A percentile compares a stretch with the other conserved stretches of the same genome.
These are phyloP conservation scores for Lentinula guzmanii DNA, from an alignment of 768 basidiomycete species.

Conservation along the genomic window DNA sequence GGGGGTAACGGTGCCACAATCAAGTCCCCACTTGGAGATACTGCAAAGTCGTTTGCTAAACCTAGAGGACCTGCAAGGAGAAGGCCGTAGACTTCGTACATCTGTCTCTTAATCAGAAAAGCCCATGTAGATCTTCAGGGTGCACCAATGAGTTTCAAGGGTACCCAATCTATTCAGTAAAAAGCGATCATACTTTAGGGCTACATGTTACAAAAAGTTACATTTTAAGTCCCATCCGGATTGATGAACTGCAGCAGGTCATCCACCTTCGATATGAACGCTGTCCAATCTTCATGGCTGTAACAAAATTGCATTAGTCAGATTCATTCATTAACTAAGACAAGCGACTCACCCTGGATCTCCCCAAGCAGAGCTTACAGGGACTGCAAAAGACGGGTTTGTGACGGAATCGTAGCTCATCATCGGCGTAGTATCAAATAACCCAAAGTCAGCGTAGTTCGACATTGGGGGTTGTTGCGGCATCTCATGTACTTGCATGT, in stretches of 20 bases:
- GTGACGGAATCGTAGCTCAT: neutral
- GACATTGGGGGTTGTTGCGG: neutral
- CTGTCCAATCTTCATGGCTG: neutral
- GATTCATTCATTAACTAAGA: neutral
- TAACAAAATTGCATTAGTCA: neutral
- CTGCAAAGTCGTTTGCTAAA: constrained; percentile 54
- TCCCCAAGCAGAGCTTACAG: neutral
- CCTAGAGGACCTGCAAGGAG: constrained; percentile 66
- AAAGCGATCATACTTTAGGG: too few species aligned
- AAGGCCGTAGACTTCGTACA: constrained; percentile 21
- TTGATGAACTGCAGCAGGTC: neutral
- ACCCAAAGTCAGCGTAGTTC: neutral
- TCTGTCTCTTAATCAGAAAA: too few species aligned
- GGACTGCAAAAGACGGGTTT: neutral
- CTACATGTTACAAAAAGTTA: too few species aligned
- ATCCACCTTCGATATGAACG: neutral
- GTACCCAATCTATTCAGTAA: too few species aligned
- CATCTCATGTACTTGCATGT: neutral
- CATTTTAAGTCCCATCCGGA: neutral
- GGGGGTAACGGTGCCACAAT: constrained; percentile 1
- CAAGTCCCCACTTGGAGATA: constrained; percentile 14
- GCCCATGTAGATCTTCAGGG: too few species aligned
- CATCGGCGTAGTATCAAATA: neutral
- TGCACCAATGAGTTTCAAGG: too few species aligned
- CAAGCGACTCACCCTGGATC: neutral